Base-by-base conservation (phyloP, 2,329 filamentous ascomycete genomes). In the Zymoseptoria crescenta region DNA sequence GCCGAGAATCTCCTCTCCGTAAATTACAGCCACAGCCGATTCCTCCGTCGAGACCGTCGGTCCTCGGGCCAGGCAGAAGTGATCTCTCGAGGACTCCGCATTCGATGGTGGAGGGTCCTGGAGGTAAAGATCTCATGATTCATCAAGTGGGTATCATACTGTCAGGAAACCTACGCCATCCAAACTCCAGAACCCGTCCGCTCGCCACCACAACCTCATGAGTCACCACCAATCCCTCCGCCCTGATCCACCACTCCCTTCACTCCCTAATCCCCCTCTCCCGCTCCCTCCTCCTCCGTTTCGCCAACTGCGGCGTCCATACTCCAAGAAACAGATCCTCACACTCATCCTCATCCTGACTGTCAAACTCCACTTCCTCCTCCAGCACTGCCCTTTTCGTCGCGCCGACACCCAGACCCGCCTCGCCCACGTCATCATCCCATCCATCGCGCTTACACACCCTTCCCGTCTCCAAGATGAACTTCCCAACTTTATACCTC, bases 401-500 rank as follows among this genome's bases (percentile, higher is more conserved):
- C 19, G 30, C 49, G 45, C 59, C 59, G 54, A 54, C 56, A 54
- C 58, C 62, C 27, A 49, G 62, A 20, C 65, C 68, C 10, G 66
- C 68, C 20, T 65, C 65, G 21, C 56, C 59, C 30, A 56, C 64
- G 45, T 69, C 65, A 1, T 66, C 69, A 7, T 64, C 69, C 83
- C 84, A 86, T 20, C 72, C 77, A 19, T 76, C 74, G 16, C 74
- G 74, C 29, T 76, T 72, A 24, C 76, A 77, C 8, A 84, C 79
- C 56, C 79, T 74, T 70, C 80, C 82, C 50, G 82, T 85, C 70
- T 87, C 84, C 28, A 87, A 70, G 28, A 87, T 87, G 63, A 83
- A 86, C 68, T 86, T 86, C n/a, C 84, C 84, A 1, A 86, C 81
- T 67, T 87, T 87, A 67, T 87, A 87, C 57, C 78, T 75, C 71